Percentiles rank a stretch among this genome's conserved stretches.
These are phyloP conservation scores for Daedaleopsis nitida DNA, from an alignment of 768 basidiomycete species.

Conservation along the genomic window DNA sequence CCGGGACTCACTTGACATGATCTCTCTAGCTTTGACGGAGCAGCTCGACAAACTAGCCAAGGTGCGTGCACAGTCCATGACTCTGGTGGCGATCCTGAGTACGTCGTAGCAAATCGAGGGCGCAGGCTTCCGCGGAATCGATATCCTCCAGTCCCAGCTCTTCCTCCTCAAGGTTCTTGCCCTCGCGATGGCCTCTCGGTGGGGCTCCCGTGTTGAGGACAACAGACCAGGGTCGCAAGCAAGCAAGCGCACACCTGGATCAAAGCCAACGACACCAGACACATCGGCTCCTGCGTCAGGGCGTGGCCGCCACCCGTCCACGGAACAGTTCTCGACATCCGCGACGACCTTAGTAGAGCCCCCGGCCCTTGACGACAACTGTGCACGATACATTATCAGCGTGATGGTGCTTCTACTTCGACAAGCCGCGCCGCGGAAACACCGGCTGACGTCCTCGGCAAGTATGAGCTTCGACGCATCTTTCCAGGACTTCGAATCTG, in stretches of 20 bases:
- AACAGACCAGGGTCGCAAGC: conserved; percentile 44
- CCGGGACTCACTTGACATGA: conserved; percentile 74
- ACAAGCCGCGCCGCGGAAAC: conserved; percentile 61
- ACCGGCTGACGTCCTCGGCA: conserved; percentile 58
- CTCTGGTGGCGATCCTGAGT: neutral
- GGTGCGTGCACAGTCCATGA: conserved; percentile 42
- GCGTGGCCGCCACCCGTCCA: conserved; percentile 41
- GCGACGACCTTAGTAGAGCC: conserved; percentile 51
- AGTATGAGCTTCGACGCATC: conserved; percentile 62
- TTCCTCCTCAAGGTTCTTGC: conserved; percentile 83
- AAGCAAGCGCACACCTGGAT: conserved; percentile 32
- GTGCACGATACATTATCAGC: conserved; percentile 79
- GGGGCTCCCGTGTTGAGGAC: conserved; percentile 52
- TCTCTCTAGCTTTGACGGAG: conserved; percentile 76
- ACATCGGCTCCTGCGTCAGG: conserved; percentile 36
- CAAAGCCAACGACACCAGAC: conserved; percentile 37
- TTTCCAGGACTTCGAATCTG: conserved; percentile 72
- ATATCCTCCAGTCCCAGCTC: conserved; percentile 84
- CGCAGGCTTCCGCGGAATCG: conserved; percentile 56
- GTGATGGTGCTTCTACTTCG: conserved; percentile 84
- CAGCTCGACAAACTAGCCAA: conserved; percentile 77
- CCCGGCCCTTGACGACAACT: conserved; percentile 75
- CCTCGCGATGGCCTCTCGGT: conserved; percentile 76
- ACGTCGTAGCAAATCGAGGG: conserved; percentile 52
- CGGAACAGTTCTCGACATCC: conserved; percentile 40